Evolutionary conservation across 2,329 filamentous ascomycete genomes (phyloP).

Genomic region (Escovopsis sp.): DNA sequence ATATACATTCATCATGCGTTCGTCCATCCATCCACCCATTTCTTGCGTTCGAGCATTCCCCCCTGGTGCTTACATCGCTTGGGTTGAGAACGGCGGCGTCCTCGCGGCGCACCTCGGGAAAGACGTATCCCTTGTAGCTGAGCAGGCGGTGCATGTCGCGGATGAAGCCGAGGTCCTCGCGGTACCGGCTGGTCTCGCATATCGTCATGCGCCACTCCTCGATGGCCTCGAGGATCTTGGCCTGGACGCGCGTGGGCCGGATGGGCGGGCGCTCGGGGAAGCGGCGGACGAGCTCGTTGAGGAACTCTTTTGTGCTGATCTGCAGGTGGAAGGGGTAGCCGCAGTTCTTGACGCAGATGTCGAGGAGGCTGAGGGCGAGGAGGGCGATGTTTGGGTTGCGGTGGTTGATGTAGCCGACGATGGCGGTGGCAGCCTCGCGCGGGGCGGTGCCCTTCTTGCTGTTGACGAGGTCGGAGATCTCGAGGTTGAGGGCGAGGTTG

Average conservation of each 20-base stretch:
- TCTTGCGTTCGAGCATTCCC: constrained; percentile 3
- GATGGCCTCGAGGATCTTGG: constrained; percentile 85
- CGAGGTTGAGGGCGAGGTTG: constrained; percentile 88
- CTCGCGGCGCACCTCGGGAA: constrained; percentile 81
- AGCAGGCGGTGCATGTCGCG: constrained; percentile 92
- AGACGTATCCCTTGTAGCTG: constrained; percentile 93
- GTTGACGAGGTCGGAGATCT: constrained; percentile 94
- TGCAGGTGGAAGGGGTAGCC: constrained; percentile 97
- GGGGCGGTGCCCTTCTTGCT: constrained; percentile 92
- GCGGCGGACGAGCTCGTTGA: constrained; percentile 91
- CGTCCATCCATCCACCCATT: too few species aligned
- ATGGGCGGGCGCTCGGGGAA: constrained; percentile 89
- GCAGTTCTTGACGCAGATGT: constrained; percentile 99
- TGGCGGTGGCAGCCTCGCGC: constrained; percentile 83
- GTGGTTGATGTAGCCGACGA: constrained; percentile 90
- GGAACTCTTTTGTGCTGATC: constrained; percentile 96
- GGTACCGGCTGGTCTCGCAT: constrained; percentile 94
- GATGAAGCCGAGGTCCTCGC: constrained; percentile 91
- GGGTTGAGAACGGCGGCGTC: constrained; percentile 95
- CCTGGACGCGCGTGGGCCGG: constrained; percentile 73
- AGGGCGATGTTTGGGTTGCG: constrained; percentile 91
- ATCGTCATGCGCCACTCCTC: constrained; percentile 98
- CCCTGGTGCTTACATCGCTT: constrained; percentile 73
- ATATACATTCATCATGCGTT: too few species aligned
- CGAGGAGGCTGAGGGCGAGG: constrained; percentile 78